Conservation (phyloP, 352 stramenopile genomes). For the Pythium sp. region DNA sequence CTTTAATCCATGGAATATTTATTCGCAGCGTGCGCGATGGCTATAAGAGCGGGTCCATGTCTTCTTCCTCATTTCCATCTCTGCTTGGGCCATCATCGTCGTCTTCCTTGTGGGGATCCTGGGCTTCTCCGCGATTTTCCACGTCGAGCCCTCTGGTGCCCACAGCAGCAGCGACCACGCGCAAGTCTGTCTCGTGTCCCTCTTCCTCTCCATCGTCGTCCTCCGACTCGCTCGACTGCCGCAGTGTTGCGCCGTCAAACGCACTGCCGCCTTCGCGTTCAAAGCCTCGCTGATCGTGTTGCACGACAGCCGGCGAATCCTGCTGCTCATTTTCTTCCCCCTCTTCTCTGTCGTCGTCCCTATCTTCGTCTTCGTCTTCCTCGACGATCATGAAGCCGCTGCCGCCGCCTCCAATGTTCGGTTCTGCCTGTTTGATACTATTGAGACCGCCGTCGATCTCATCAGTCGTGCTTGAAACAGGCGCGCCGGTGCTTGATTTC, state of each 20-base stretch:
- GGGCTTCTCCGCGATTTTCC: background rate
- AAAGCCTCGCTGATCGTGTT: background rate
- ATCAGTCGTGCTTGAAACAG: background rate
- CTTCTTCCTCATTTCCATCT: background rate
- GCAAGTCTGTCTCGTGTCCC: background rate
- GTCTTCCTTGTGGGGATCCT: background rate
- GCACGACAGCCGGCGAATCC: slow-evolving; percentile 2
- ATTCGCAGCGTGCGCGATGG: background rate
- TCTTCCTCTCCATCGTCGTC: background rate
- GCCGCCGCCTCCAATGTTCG: background rate
- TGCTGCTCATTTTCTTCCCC: slow-evolving; percentile 10
- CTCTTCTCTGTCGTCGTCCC: background rate
- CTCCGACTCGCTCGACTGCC: background rate
- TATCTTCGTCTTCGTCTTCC: slow-evolving; percentile 8
- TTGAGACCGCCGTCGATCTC: background rate
- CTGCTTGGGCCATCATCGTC: background rate
- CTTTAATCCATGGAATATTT: background rate
- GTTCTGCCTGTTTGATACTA: background rate
- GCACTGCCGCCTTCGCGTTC: background rate
- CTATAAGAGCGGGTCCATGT: slow-evolving; percentile 5
- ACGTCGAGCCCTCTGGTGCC: background rate
- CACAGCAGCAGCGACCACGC: background rate
- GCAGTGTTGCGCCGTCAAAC: background rate
- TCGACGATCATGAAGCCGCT: slow-evolving; percentile 11
- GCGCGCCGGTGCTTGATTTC: background rate